Evolutionary conservation across 148 eudicot genomes (phyloP), one percentile per base, ranked within the genome.

Genomic region (Amaranthus cruentus): DNA sequence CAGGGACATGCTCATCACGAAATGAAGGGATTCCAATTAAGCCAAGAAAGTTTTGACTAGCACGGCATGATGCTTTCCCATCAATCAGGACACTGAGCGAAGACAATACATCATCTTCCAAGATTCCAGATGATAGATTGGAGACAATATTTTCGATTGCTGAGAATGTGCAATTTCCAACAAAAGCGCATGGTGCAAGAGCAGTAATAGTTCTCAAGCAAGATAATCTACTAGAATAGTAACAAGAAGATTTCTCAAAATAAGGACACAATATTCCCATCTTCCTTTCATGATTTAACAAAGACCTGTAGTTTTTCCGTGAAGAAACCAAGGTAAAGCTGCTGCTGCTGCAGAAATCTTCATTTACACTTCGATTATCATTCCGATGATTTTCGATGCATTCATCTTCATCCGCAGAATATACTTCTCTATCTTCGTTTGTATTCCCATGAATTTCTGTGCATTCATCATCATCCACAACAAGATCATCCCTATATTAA

Each of bases 1-100:
- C 97, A 80, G 98, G 97, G 61, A 87, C 78, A 42, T 69, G 80
- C 55, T 79, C 81, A 69, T 89, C 92, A 47, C 66, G 73, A 85
- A 88, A 95, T 72, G 96, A 83, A 38, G 98, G 98, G 63, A 91
- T 54, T 60, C 98, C 98, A 50, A 88, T 69, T 69, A 91, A 83
- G 51, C 75, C 80, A 70, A 91, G 90, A 83, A 94, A 86, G 77
- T 94, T 94, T 70, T 74, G 72, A 67, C 83, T 70, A 46, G 85
- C 84, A 44, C 81, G 80, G 54, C 82, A 78, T n/a, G 90, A 73
- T 64, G 88, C 85, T 79, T 91, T 90, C 62, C 97, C 98, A 77
- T 89, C 89, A 62, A 91, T 82, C 72, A 94, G 69, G 79, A 60
- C 77, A 72, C 73, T 82, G 54, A 94, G 83, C 14, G 97, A 91